phyloP scores from a whole-genome alignment of 345 rosid species.

The Pistacia atlantica region DNA sequence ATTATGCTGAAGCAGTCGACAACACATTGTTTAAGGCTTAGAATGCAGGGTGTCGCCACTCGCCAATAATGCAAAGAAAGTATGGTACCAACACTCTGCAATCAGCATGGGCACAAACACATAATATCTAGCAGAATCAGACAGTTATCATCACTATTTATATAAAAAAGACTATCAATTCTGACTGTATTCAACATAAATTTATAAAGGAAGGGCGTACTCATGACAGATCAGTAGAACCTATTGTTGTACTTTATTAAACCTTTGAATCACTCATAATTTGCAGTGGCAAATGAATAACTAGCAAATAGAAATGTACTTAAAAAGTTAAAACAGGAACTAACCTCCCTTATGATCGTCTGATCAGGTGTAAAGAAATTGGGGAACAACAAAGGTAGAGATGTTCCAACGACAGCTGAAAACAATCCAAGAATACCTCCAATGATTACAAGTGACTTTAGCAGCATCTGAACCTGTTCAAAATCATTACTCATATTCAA shows the following conservation, averaged over 20 bases:
- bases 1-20: too few relatives aligned
- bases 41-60: conserved; percentile 51
- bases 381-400: conserved; percentile 53
- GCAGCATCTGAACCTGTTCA: conserved; percentile 48
- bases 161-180: background rate
- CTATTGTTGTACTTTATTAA: background rate
- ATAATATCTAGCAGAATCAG: conserved; percentile 8
- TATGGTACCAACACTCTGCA: conserved; percentile 49
- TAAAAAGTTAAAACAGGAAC: conserved; percentile 4
- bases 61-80: conserved; percentile 36
- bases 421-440: conserved; percentile 42
- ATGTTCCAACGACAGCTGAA: conserved; percentile 41
- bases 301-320: background rate
- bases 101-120: conserved; percentile 37
- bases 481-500: conserved; percentile 5
- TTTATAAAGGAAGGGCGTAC: background rate
- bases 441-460: conserved; percentile 48
- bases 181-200: background rate
- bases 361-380: conserved; percentile 50
- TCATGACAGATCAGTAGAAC: background rate
- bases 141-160: background rate
- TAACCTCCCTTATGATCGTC: conserved; percentile 43
- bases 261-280: background rate
- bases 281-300: background rate
- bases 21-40: conserved; percentile 18